Evolutionary conservation across 257 asterid genomes (phyloP).

Genomic region (Solanum tarapatanum): DNA sequence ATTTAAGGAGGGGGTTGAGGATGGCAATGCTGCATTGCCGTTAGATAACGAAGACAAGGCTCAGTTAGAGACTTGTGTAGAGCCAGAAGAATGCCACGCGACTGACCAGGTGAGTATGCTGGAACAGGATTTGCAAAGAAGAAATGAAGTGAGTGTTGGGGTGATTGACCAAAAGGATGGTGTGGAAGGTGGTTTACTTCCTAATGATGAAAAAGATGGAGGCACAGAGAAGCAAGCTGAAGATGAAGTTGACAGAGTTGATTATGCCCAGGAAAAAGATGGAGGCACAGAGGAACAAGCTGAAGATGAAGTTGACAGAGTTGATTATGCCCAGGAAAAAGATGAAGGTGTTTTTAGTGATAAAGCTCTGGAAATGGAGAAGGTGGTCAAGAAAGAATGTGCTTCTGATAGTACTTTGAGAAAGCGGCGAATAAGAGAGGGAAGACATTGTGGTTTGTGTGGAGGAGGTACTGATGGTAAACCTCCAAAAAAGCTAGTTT

Average conservation of each 20-base stretch:
- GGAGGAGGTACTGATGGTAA: conserved; percentile 92
- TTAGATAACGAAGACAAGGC: conserved; percentile 17
- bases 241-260: conserved; percentile 20
- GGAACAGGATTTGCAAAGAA: conserved; percentile 21
- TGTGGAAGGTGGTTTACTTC: conserved; percentile 20
- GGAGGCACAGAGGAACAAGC: neutral
- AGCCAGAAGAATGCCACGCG: conserved; percentile 24
- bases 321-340: conserved; percentile 14
- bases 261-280: conserved; percentile 7
- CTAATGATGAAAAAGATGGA: conserved; percentile 14
- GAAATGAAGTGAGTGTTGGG: conserved; percentile 13
- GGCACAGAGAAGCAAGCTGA: neutral
- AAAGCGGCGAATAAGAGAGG: conserved; percentile 55
- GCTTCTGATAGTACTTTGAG: conserved; percentile 20
- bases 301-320: conserved; percentile 19
- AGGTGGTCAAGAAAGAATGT: conserved; percentile 13
- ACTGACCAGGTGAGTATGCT: conserved; percentile 20
- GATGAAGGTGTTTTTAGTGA: conserved; percentile 18
- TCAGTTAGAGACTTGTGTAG: conserved; percentile 19
- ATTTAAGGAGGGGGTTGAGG: conserved; percentile 23
- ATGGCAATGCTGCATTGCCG: conserved; percentile 15
- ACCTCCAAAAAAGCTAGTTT: conserved; percentile 65
- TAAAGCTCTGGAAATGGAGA: conserved; percentile 30
- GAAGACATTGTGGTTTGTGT: conserved; percentile 91
- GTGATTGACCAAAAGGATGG: conserved; percentile 20